These are phyloP conservation scores for Silene uniflora DNA, from an alignment of 148 eudicot genomes.

Conservation along the genomic window DNA sequence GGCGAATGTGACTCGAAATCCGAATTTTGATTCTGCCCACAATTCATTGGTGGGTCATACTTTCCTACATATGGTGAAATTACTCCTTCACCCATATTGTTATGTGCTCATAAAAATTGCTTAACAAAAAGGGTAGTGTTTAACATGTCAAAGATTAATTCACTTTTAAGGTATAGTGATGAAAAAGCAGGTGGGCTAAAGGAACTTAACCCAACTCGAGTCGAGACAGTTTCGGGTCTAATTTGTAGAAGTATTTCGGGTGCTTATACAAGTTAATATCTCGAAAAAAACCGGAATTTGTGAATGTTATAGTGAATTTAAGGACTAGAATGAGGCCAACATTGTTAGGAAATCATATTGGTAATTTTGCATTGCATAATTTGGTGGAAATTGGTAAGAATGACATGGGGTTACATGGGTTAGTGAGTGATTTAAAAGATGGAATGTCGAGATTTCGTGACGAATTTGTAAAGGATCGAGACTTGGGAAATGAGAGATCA, in stretches of 20 bases:
- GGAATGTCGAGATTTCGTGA: conserved; percentile 10
- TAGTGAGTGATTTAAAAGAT: conserved; percentile 11
- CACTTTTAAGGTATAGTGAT: conserved; percentile 16
- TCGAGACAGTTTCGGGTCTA: conserved; percentile 32
- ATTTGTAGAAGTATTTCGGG: conserved; percentile 31
- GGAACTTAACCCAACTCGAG: conserved; percentile 27
- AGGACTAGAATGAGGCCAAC: conserved; percentile 26
- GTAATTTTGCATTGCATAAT: conserved; percentile 26
- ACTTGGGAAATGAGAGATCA: conserved; percentile 9
- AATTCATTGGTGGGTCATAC: conserved; percentile 23
- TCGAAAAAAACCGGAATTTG: background rate
- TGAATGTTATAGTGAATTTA: conserved; percentile 33
- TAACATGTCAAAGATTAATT: conserved; percentile 27
- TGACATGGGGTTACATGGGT: background rate
- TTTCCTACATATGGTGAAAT: conserved; percentile 26
- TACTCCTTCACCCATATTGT: conserved; percentile 14
- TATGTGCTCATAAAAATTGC: conserved; percentile 10
- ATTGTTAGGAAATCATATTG: conserved; percentile 26
- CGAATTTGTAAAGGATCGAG: background rate
- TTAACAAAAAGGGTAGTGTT: conserved; percentile 33
- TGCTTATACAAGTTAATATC: conserved; percentile 13
- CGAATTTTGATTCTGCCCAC: conserved; percentile 17
- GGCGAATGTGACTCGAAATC: conserved; percentile 22
- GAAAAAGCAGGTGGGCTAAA: background rate
- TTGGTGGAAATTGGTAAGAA: background rate